These are phyloP conservation scores for Cicer judaicum DNA, from an alignment of 306 rosid species.

Conservation along the genomic window DNA sequence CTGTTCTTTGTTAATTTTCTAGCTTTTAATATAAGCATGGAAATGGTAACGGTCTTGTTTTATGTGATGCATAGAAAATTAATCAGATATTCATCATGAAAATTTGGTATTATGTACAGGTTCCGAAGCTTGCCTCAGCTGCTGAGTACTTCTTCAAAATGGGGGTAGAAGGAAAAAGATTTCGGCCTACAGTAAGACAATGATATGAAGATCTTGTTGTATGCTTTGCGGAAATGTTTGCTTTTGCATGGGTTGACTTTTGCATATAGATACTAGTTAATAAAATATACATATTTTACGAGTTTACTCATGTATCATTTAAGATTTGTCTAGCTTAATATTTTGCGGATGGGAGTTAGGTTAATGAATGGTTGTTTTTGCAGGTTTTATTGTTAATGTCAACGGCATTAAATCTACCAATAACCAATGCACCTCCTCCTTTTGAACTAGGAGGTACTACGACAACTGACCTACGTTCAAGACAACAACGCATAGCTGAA, in stretches of 20 bases:
- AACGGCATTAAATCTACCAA: conserved; percentile 70
- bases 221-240: conserved; percentile 6
- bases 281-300: neutral
- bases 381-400: conserved; percentile 94
- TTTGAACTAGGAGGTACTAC: conserved; percentile 51
- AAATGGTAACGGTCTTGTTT: conserved; percentile 1
- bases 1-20: conserved; percentile 35
- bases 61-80: conserved; percentile 28
- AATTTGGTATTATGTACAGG: conserved; percentile 59
- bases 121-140: conserved; percentile 95
- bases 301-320: conserved; percentile 19
- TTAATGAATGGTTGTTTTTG: conserved; percentile 35
- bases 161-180: conserved; percentile 97
- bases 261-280: conserved; percentile 25
- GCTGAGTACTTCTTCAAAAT: conserved; percentile 94
- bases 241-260: conserved; percentile 20
- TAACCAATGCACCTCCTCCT: conserved; percentile 50
- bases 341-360: conserved; percentile 13
- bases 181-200: conserved; percentile 89
- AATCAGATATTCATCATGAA: conserved; percentile 19
- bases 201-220: conserved; percentile 16
- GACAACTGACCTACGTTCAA: conserved; percentile 67
- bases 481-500: conserved; percentile 92
- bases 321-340: neutral
- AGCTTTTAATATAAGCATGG: conserved; percentile 36